Conservation (phyloP, 1,139 yeast species). For the Hemisphaericaspora lyxosophila region DNA sequence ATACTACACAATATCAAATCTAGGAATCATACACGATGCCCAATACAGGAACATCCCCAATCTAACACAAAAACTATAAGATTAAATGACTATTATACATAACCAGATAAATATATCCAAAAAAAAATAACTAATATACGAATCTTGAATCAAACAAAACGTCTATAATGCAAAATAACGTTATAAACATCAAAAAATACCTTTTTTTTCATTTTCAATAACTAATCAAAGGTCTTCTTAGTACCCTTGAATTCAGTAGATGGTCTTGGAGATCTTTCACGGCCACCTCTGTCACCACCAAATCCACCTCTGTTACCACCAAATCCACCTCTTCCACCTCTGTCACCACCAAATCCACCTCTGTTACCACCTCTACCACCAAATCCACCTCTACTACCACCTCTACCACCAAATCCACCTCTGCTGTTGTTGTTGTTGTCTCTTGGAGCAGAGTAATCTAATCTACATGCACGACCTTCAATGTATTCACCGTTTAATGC, state of each 20-base stretch:
- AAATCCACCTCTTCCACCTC: slow-evolving; percentile 28
- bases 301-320: slow-evolving; percentile 23
- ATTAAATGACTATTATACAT: background rate
- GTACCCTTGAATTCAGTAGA: slow-evolving; percentile 67
- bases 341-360: slow-evolving; percentile 34
- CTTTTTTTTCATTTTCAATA: background rate
- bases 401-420: slow-evolving; percentile 21
- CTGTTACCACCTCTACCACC: slow-evolving; percentile 22
- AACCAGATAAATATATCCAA: background rate
- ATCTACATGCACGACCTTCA: slow-evolving; percentile 91
- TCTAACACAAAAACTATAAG: background rate
- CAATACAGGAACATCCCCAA: background rate
- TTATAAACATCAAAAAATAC: background rate
- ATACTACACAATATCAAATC: too few relatives aligned
- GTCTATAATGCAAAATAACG: slow-evolving; percentile 10
- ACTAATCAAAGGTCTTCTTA: slow-evolving; percentile 75
- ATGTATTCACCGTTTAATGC: slow-evolving; percentile 86
- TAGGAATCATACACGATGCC: too few relatives aligned
- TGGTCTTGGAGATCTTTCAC: slow-evolving; percentile 59
- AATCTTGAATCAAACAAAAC: background rate
- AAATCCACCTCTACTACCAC: slow-evolving; percentile 35
- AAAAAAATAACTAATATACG: background rate
- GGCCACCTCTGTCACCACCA: slow-evolving; percentile 35
- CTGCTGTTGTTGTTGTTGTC: slow-evolving; percentile 45
- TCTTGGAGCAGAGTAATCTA: slow-evolving; percentile 93